A percentile compares a stretch with the other conserved stretches of the same genome.
These are phyloP conservation scores for Cornus controversa DNA, from an alignment of 148 eudicot species.

Conservation along the genomic window DNA sequence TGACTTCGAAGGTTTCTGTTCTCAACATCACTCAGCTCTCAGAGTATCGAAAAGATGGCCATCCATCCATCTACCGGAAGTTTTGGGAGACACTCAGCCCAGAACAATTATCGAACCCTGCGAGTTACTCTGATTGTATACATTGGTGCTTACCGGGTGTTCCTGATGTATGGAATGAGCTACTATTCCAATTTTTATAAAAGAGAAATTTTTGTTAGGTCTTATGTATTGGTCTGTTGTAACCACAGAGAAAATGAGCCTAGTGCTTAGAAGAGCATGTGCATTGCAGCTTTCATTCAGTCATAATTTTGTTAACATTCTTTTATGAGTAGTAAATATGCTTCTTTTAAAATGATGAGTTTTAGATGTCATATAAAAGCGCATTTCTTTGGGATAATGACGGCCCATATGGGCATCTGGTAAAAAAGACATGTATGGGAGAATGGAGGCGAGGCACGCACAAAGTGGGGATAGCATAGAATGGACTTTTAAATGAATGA, in stretches of 20 bases:
- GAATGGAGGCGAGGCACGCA: too few relatives aligned
- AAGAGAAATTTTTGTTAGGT: not conserved
- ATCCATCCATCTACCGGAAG: slow-evolving; percentile 91
- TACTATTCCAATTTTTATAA: slow-evolving; percentile 74
- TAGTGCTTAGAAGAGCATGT: not conserved
- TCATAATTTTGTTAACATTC: not conserved
- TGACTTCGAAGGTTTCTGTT: slow-evolving; percentile 69
- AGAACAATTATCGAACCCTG: slow-evolving; percentile 63
- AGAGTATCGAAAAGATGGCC: slow-evolving; percentile 89
- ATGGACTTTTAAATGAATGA: too few relatives aligned
- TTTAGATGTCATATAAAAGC: not conserved
- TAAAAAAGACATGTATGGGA: too few relatives aligned
- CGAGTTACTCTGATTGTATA: slow-evolving; percentile 83
- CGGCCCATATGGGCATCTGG: too few relatives aligned
- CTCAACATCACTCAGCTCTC: slow-evolving; percentile 92
- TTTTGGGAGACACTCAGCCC: slow-evolving; percentile 87
- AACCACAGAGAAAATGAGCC: not conserved
- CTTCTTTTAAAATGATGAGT: not conserved
- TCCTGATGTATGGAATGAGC: slow-evolving; percentile 84
- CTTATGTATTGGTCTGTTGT: not conserved
- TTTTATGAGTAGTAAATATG: not conserved
- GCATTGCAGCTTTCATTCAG: not conserved
- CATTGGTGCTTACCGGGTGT: slow-evolving; percentile 97
- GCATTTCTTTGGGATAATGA: not conserved
- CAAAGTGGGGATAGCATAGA: too few relatives aligned